A percentile compares a stretch with the other conserved stretches of the same genome.
These are phyloP conservation scores for Suaeda aralocaspica DNA, from an alignment of 148 eudicot genomes.

Conservation along the genomic window DNA sequence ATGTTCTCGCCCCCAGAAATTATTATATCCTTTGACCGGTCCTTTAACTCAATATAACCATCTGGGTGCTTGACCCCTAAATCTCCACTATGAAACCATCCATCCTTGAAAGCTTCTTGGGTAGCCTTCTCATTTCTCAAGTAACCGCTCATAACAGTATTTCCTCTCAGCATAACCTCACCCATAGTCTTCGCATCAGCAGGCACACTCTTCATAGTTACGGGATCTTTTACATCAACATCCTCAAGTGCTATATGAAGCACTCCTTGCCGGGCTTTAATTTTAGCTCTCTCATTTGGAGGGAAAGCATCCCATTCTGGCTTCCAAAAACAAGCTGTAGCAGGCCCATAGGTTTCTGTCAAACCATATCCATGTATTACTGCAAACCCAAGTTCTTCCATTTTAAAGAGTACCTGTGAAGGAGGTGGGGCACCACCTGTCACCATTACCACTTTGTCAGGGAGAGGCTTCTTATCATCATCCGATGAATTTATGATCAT, in stretches of 20 bases:
- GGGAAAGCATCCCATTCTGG: constrained; percentile 36
- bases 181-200: constrained; percentile 40
- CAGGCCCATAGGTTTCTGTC: constrained; percentile 37
- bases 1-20: constrained; percentile 53
- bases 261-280: constrained; percentile 43
- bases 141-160: constrained; percentile 40
- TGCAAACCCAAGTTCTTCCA: constrained; percentile 31
- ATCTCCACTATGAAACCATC: constrained; percentile 47
- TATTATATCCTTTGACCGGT: constrained; percentile 41
- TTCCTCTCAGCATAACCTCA: constrained; percentile 41
- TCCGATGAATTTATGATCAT: constrained; percentile 36
- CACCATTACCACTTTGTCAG: constrained; percentile 34
- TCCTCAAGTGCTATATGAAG: constrained; percentile 25
- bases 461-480: constrained; percentile 25
- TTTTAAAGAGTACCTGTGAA: constrained; percentile 25
- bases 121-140: constrained; percentile 32
- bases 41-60: constrained; percentile 45
- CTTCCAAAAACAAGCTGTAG: constrained; percentile 35
- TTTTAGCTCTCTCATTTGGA: constrained; percentile 20
- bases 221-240: constrained; percentile 32
- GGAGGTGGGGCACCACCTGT: constrained; percentile 64
- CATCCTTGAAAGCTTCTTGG: constrained; percentile 31
- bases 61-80: constrained; percentile 42
- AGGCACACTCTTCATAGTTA: constrained; percentile 31
- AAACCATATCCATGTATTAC: constrained; percentile 39